A percentile compares a stretch with the other conserved stretches of the same genome.
Evolutionary conservation across 1,139 yeast species (phyloP).

Genomic region (Nadsonia commutata): DNA sequence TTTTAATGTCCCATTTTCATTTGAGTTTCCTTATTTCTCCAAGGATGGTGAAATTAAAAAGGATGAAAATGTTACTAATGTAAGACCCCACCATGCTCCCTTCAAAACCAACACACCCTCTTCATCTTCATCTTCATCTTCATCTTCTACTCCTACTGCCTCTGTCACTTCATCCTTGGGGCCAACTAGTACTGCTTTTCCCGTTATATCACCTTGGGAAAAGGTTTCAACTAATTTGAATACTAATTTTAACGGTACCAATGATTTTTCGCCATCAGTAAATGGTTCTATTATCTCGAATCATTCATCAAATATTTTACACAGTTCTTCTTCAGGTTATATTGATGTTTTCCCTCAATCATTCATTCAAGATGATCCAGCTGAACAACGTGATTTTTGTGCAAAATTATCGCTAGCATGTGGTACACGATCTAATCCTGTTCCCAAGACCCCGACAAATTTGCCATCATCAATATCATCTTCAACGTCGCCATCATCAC

Average conservation of each 20-base stretch:
- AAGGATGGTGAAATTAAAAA: neutral
- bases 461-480: too few species aligned
- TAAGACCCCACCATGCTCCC: too few species aligned
- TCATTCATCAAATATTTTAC: neutral
- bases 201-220: neutral
- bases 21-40: neutral
- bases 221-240: neutral
- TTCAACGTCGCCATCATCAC: too few species aligned
- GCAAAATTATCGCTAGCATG: constrained; percentile 50
- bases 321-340: constrained; percentile 2
- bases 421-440: neutral
- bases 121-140: too few species aligned
- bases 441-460: too few species aligned
- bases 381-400: constrained; percentile 38
- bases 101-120: too few species aligned
- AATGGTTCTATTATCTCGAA: neutral
- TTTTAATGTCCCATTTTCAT: neutral
- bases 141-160: neutral
- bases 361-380: constrained; percentile 15
- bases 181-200: too few species aligned
- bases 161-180: constrained; percentile 9
- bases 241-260: neutral
- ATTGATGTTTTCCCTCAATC: constrained; percentile 8
- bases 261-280: neutral
- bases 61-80: neutral